A percentile compares a stretch with the other conserved stretches of the same genome.
These are phyloP conservation scores for Huntiella bhutanensis DNA, from an alignment of 2,329 filamentous ascomycete genomes.

Conservation along the genomic window DNA sequence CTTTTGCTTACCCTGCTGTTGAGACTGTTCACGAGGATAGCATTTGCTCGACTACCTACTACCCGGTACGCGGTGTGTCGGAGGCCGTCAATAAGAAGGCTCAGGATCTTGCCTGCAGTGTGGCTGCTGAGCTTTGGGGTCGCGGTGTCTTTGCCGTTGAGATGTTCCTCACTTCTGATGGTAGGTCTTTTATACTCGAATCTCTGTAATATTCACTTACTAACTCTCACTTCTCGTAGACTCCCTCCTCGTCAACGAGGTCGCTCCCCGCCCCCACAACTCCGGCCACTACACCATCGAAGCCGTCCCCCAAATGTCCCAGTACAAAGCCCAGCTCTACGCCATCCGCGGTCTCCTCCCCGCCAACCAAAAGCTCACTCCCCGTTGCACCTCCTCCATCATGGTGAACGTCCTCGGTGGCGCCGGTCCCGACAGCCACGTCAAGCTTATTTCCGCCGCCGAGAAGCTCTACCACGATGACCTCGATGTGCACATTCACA, in stretches of 20 bases:
- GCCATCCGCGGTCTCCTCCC: conserved; percentile 55
- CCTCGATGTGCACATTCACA: conserved; percentile 46
- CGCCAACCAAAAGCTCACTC: conserved; percentile 33
- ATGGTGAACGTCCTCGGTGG: conserved; percentile 73
- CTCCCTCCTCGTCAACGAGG: conserved; percentile 63
- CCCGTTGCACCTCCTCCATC: conserved; percentile 42
- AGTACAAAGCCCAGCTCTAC: conserved; percentile 78
- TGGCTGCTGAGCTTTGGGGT: conserved; percentile 63
- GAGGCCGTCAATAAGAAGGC: conserved; percentile 42
- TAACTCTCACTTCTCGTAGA: conserved; percentile 17
- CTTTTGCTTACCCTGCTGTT: conserved; percentile 67
- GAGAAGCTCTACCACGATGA: conserved; percentile 24
- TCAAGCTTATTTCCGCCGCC: conserved; percentile 27
- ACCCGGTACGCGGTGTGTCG: conserved; percentile 56
- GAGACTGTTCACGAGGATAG: conserved; percentile 92
- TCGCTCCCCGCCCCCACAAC: conserved; percentile 69
- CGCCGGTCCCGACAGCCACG: conserved; percentile 42
- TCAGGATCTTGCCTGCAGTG: conserved; percentile 57
- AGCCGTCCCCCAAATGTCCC: conserved; percentile 65
- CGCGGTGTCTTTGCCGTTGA: conserved; percentile 93
- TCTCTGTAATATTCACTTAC: not conserved
- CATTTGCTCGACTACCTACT: conserved; percentile 84
- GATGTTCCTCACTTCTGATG: conserved; percentile 70
- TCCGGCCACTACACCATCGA: conserved; percentile 94
- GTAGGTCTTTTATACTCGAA: conserved; percentile 18